phyloP scores from a whole-genome alignment of 768 basidiomycete species.

The Flagelloscypha sp. region DNA sequence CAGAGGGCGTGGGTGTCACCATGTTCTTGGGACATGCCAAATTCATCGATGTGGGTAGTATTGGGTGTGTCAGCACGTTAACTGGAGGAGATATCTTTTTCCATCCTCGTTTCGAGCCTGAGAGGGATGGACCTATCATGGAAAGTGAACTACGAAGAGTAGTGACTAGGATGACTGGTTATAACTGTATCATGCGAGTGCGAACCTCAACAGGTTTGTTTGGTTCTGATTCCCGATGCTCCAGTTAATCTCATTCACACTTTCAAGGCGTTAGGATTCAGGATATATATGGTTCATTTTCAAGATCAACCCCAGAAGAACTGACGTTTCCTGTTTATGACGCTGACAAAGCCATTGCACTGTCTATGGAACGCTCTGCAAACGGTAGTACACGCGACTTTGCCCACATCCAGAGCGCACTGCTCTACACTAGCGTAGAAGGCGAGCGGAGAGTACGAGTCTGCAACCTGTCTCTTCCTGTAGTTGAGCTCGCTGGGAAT shows the following conservation, averaged over 20 bases:
- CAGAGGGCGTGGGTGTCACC: conserved; percentile 84
- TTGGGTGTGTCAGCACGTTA: conserved; percentile 64
- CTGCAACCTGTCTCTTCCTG: conserved; percentile 77
- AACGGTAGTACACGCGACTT: conserved; percentile 55
- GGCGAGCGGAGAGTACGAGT: conserved; percentile 82
- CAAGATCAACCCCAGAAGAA: conserved; percentile 59
- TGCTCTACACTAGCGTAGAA: conserved; percentile 70
- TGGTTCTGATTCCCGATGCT: conserved; percentile 4
- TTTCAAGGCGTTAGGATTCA: conserved; percentile 52
- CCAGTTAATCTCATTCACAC: conserved; percentile 3
- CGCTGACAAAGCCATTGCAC: conserved; percentile 72
- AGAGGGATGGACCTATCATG: conserved; percentile 55
- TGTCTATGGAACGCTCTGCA: conserved; percentile 64
- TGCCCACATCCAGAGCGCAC: conserved; percentile 78
- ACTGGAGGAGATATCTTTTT: conserved; percentile 91
- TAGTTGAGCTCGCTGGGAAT: conserved; percentile 78
- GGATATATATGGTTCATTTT: conserved; percentile 67
- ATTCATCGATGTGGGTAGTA: conserved; percentile 80
- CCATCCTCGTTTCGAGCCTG: conserved; percentile 79
- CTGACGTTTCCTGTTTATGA: conserved; percentile 74
- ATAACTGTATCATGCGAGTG: conserved; percentile 72
- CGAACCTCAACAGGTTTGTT: conserved; percentile 75
- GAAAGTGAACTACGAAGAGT: conserved; percentile 72
- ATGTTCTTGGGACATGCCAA: conserved; percentile 77
- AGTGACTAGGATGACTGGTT: conserved; percentile 62